Conservation (phyloP, 2,329 filamentous ascomycete genomes). For the Trichoderma sp. region DNA sequence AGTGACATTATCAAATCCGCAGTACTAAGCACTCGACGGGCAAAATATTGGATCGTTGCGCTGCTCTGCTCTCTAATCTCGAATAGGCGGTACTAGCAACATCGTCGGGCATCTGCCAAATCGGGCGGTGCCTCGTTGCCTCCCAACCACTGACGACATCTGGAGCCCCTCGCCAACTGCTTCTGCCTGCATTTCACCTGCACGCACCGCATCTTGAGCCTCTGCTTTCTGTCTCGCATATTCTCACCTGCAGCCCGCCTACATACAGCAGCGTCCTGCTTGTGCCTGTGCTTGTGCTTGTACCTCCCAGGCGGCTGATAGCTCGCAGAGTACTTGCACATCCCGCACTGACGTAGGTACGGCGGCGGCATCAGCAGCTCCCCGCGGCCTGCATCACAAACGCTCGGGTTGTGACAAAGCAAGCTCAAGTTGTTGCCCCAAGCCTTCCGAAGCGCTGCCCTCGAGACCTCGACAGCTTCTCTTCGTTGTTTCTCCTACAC, state of each 20-base stretch:
- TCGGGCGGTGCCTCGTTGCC: slow-evolving; percentile 1
- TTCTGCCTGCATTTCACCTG: slow-evolving; percentile 13
- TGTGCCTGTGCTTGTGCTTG: not conserved
- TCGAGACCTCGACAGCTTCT: not conserved
- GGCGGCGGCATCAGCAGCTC: not conserved
- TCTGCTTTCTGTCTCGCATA: slow-evolving; percentile 18
- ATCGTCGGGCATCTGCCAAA: slow-evolving; percentile 9
- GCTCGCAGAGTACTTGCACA: not conserved
- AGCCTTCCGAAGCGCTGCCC: not conserved
- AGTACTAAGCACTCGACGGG: not conserved
- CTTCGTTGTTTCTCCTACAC: not conserved
- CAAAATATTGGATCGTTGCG: not conserved
- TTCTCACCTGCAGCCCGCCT: slow-evolving; percentile 17
- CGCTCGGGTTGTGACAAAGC: not conserved
- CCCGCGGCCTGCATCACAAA: slow-evolving; percentile 12
- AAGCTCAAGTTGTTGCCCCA: not conserved
- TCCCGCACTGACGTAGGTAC: not conserved
- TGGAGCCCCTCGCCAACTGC: slow-evolving; percentile 18
- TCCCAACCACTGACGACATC: slow-evolving; percentile 22
- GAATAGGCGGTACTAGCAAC: not conserved
- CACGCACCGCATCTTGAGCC: slow-evolving; percentile 3
- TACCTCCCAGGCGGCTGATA: not conserved
- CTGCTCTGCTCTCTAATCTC: not conserved
- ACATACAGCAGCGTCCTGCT: not conserved
- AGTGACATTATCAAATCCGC: not conserved